phyloP scores from a whole-genome alignment of 2,329 filamentous ascomycete genomes.

The Aspergillus terreus region DNA sequence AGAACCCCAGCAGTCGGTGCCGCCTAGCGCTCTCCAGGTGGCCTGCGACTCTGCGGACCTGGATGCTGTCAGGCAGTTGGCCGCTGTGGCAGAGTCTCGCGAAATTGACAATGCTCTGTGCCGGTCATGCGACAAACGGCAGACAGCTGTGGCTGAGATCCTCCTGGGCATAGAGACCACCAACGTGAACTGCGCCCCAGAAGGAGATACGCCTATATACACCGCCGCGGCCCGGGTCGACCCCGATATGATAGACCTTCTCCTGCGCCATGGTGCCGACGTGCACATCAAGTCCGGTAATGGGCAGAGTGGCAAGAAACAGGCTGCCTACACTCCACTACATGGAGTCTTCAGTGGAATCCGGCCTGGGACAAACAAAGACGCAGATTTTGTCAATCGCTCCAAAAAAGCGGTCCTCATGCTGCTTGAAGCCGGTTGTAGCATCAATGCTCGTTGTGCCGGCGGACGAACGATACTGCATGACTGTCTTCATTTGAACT shows the following conservation, averaged over 20 bases:
- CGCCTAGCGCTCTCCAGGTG: not conserved
- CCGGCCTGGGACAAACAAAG: not conserved
- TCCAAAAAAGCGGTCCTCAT: not conserved
- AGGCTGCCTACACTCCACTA: not conserved
- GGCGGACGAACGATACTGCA: slow-evolving; percentile 2
- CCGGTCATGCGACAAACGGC: slow-evolving; percentile 4
- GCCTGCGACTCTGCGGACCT: slow-evolving; percentile 6
- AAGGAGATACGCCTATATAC: slow-evolving; percentile 10
- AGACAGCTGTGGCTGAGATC: not conserved
- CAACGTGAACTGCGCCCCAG: slow-evolving; percentile 6
- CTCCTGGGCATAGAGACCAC: slow-evolving; percentile 3
- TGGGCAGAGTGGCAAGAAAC: not conserved
- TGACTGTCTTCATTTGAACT: not conserved
- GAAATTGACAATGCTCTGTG: slow-evolving; percentile 8
- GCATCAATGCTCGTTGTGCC: slow-evolving; percentile 7
- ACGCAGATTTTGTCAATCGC: not conserved
- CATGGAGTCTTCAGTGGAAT: not conserved
- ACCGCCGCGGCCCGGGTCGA: slow-evolving; percentile 2
- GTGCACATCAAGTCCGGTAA: not conserved
- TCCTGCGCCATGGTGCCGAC: slow-evolving; percentile 11
- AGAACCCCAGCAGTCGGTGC: not conserved
- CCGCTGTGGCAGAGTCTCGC: not conserved
- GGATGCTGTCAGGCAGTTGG: slow-evolving; percentile 5
- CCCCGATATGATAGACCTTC: slow-evolving; percentile 1
- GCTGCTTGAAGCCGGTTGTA: slow-evolving; percentile 11